phyloP scores from a whole-genome alignment of 495 filamentous ascomycete genomes.

The Xanthoparmelia taractica region DNA sequence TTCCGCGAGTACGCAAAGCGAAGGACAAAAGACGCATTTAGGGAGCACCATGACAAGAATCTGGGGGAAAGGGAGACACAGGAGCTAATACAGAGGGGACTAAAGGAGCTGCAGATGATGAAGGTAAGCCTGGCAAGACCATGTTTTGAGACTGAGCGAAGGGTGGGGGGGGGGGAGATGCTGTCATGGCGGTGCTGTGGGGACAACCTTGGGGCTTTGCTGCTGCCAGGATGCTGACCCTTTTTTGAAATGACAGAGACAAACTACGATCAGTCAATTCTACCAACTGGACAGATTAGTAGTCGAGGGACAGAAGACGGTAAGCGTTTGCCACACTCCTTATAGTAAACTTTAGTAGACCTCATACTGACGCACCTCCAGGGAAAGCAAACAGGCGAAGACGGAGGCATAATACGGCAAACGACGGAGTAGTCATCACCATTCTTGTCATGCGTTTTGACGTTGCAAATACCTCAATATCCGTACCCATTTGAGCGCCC shows the following conservation, averaged over 20 bases:
- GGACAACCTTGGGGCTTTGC: neutral
- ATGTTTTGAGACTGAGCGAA: neutral
- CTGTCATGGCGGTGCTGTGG: neutral
- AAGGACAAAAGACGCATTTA: slow-evolving; percentile 79
- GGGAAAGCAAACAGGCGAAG: slow-evolving; percentile 67
- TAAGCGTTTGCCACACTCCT: slow-evolving; percentile 28
- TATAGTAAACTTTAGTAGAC: neutral
- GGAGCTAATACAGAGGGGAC: slow-evolving; percentile 78
- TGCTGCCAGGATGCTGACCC: slow-evolving; percentile 1
- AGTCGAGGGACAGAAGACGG: slow-evolving; percentile 74
- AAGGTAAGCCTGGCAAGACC: slow-evolving; percentile 56
- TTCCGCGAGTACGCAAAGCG: slow-evolving; percentile 94
- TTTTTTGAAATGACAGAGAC: slow-evolving; percentile 56
- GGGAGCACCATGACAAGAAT: slow-evolving; percentile 55
- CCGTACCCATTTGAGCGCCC: neutral
- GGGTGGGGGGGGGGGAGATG: neutral
- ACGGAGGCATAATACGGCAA: slow-evolving; percentile 65
- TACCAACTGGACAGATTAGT: slow-evolving; percentile 88
- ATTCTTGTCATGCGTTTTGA: neutral
- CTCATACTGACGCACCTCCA: slow-evolving; percentile 28
- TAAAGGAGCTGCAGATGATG: slow-evolving; percentile 80
- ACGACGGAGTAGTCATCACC: slow-evolving; percentile 31
- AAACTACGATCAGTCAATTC: slow-evolving; percentile 91
- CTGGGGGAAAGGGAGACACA: slow-evolving; percentile 71
- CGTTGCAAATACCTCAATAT: slow-evolving; percentile 2